phyloP scores from a whole-genome alignment of 306 rosid genomes.

The Prunus mira region DNA sequence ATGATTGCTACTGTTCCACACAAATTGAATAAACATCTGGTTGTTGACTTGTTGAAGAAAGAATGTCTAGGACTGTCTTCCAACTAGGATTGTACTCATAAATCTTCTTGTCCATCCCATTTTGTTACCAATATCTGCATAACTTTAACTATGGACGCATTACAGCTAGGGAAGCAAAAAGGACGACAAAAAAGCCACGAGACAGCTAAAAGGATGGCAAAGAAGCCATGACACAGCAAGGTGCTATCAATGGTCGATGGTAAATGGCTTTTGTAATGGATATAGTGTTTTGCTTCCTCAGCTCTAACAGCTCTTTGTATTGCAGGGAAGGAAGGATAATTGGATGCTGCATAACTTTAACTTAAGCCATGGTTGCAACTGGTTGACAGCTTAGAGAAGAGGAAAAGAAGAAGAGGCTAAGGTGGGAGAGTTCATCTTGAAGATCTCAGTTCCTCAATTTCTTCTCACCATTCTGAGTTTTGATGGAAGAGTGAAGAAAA shows the following conservation, averaged over 20 bases:
- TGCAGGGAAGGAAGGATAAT: constrained; percentile 42
- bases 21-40: background rate
- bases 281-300: background rate
- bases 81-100: background rate
- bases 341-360: background rate
- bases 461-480: background rate
- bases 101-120: background rate
- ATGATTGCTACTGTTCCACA: background rate
- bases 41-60: background rate
- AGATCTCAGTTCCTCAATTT: background rate
- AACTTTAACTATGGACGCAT: constrained; percentile 19
- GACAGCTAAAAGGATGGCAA: constrained; percentile 39
- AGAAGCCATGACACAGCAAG: constrained; percentile 33
- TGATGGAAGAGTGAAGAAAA: background rate
- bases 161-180: constrained; percentile 60
- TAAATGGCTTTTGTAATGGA: constrained; percentile 10
- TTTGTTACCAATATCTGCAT: background rate
- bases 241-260: constrained; percentile 34
- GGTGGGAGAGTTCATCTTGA: background rate
- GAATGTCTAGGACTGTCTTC: background rate
- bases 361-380: background rate
- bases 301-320: constrained; percentile 20
- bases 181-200: constrained; percentile 39
- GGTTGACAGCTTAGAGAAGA: background rate
- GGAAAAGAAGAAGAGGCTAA: background rate